Base-by-base conservation (phyloP, 257 asterid species). In the Vinca minor region DNA sequence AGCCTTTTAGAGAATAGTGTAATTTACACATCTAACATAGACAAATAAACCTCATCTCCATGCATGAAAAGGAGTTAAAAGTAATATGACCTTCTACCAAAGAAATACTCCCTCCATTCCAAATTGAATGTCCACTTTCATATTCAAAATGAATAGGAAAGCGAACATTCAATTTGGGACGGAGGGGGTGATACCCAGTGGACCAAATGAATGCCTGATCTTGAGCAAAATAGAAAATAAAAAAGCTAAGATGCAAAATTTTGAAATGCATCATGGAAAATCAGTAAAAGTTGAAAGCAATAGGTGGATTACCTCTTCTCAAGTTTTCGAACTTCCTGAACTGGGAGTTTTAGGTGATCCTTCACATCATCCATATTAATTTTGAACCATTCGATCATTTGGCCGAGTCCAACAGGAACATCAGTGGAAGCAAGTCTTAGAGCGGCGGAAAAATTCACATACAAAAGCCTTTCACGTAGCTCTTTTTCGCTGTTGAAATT, bases 371-470 rank as follows among this genome's bases (percentile, higher is more conserved):
- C 57, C 38, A 11, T 66, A 69, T 76, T 78, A 57, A 55, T 79
- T 60, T 80, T 73, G 70, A 87, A 82, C 90, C 96, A 87, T 63
- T 79, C 86, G 84, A 74, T 79, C 97, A 89, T 83, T 77, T 85
- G 96, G 44, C 78, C 75, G 66, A 74, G 69, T 63, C 91, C 98
- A 73, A 76, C 67, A 23, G 83, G 89, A 71, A 45, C 58, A 25
- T 74, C 71, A 23, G 64, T 50, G 44, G 77, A 77, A 57, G 62
- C 56, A 17, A 55, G 54, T 69, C 50, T 76, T 60, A 78, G 69
- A 69, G 58, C 34, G 35, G 78, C 80, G 13, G 86, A 84, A 66
- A 84, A 79, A 67, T 76, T 78, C 23, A 74, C 47, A 64, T 83
- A 71, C 15, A 82, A 79, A 49, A 92, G 89, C 85, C 98, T 87